Base-by-base conservation (phyloP, 2,329 filamentous ascomycete species). In the Lachnellula suecica region DNA sequence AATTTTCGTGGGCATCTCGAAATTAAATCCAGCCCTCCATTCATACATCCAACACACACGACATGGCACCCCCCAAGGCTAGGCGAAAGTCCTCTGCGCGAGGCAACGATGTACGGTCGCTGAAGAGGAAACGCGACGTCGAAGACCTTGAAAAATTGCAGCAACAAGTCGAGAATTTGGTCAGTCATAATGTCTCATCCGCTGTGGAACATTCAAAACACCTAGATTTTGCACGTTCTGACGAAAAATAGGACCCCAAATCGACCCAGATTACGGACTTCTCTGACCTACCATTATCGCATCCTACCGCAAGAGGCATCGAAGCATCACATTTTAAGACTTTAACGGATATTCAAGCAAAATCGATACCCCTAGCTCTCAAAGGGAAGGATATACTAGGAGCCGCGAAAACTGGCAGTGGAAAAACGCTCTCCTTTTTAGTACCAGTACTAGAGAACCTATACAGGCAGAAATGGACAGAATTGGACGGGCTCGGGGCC, bases 381-480 rank as follows among this genome's bases (percentile, higher is more conserved):
- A 89, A 95, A 70, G 89, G 90, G 52, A 77, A 78, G 53, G 94
- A 99, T 69, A 89, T 99, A 37, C 84, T 99, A 37, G 94, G 92
- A 38, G 94, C 94, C 4, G 94, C 94, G 37, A 97, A 96, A 73
- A 97, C 93, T 0, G 93, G 93, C 47, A 95, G 89, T 67, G 93
- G 93, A 66, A 97, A 97, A 76, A 97, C 93, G 0, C 78, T 99
- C 22, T 90, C 94, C 0, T 99, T 99, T 69, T 74, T 99, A 7
- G 76, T 97, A 2, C 94, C 94, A 1, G 87, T 97, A 0, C 81
- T 99, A 45, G 94, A 99, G 71, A 95, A 93, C 64, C 80, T 99
- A 2, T 94, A 96, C 70, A 85, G 91, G 47, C 83, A 85, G 51
- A 89, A 87, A 79, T 97, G 92, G 86, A 89, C 94, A 15, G 89